Conservation (phyloP, 2,329 filamentous ascomycete species). For the Clarireedia hainanense region DNA sequence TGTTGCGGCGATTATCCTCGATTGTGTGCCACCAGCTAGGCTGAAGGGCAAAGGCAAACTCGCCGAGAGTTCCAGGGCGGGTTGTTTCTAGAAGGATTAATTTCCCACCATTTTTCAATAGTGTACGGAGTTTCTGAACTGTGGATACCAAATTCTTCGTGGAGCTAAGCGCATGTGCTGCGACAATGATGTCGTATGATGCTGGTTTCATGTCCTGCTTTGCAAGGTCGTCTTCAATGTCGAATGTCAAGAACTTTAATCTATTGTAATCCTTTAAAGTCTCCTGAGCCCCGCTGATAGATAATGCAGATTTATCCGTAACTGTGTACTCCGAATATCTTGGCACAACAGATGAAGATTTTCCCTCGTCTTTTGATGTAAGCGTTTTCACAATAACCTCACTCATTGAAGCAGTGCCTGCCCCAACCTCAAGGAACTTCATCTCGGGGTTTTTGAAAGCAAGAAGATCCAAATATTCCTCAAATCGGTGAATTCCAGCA, state of each 20-base stretch:
- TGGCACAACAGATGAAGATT: neutral
- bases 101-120: neutral
- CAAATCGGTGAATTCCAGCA: constrained; percentile 4
- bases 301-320: neutral
- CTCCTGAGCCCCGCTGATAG: neutral
- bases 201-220: neutral
- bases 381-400: constrained; percentile 1
- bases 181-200: neutral
- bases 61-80: neutral
- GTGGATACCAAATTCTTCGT: neutral
- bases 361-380: neutral
- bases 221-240: neutral
- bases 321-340: neutral
- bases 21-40: constrained; percentile 31
- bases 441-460: constrained; percentile 18
- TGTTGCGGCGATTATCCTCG: neutral
- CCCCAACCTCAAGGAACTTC: constrained; percentile 22
- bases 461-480: constrained; percentile 3
- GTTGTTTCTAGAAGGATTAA: neutral
- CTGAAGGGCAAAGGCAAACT: constrained; percentile 26
- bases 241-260: neutral
- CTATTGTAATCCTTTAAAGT: neutral
- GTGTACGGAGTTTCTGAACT: neutral
- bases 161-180: neutral
- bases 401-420: constrained; percentile 15